Base-by-base conservation (phyloP, 1,284 basidiomycete species). In the Ustilago esculenta region DNA sequence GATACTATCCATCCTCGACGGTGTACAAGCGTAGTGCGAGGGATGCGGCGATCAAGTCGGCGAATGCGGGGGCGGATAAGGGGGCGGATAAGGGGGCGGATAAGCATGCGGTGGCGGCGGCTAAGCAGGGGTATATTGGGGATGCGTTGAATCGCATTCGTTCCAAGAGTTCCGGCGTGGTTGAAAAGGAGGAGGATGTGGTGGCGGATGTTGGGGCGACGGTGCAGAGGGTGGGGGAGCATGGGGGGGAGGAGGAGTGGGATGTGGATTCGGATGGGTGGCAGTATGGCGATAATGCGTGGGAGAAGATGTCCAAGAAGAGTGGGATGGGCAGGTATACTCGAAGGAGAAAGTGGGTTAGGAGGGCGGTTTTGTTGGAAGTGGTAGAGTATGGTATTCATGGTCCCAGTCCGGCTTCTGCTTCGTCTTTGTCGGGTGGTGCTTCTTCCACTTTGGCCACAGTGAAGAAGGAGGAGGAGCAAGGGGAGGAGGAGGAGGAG, bases 281-380 rank as follows among this genome's bases (percentile, higher is more conserved):
- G 94, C 87, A 94, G 27, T 96, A 94, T 80, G 91, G 90, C 3
- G 94, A 95, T 77, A 97, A 97, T 82, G 94, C 95, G 79, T 97
- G 94, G 94, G 94, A 96, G 75, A 87, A 85, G 47, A 86, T 88
- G 61, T 88, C 87, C 58, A 85, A 85, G 48, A 90, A 89, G 73
- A 90, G 90, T 39, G 92, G 92, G 1, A 87, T 95, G 83, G 91
- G 94, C 73, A 92, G 80, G 43, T 84, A 84, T 52, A 84, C 83
- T 9, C 64, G 83, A 5, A 47, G 83, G 17, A 53, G 83, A 15
- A 81, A 81, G 30, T 84, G 83, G 83, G 75, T 84, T 3, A 53
- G 83, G 6, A 41, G 81, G 12, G 83, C 83, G 0, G 77, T 81
- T 24, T 50, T 84, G 14, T 70, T 84, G 0, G 80, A 83, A 63